Base-by-base conservation (phyloP, 176 grass and related monocot genomes). In the Microstegium vimineum region DNA sequence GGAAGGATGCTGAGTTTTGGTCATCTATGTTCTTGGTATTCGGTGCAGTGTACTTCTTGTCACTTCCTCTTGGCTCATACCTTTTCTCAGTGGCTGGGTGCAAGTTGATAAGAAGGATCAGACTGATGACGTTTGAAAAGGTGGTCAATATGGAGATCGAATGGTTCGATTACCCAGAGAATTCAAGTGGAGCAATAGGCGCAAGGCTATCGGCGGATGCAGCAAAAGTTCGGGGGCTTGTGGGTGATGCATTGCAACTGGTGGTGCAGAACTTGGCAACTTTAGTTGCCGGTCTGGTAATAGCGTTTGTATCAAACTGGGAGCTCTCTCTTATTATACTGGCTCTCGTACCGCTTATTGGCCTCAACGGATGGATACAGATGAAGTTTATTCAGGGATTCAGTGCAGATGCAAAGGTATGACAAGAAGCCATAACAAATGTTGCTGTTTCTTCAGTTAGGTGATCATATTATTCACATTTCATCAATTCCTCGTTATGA, bases 391-490 rank as follows among this genome's bases (percentile, higher is more conserved):
- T 95, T 60, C 77, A 90, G 38, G 93, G 90, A 77, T 95, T 95
- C 73, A 95, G 93, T 69, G 90, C 90, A 61, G 85, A 95, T 90
- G 90, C 93, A 65, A 95, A 92, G 93, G 93, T 92, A 63, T 73
- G 56, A 2, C 23, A 34, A 6, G 2, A 41, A 81, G 14, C 57
- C 23, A 73, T 43, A 22, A 25, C 32, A 32, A 34, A 34, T 1
- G 10, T 2, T 25, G 17, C 12, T 64, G 28, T 85, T 18, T 4
- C 38, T 76, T 77, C 51, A 35, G 30, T 33, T 15, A 56, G 65
- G 57, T 18, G 8, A 38, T 26, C 22, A 60, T 51, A n/a, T 75
- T 38, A 14, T 54, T 27, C 46, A 13, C 5, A 4, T 27, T 16
- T 5, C n/a, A 14, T 33, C 5, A 52, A 26, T 62, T 38, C 27